Conservation (phyloP, 1,284 basidiomycete species). For the Heterobasidion annosum region DNA sequence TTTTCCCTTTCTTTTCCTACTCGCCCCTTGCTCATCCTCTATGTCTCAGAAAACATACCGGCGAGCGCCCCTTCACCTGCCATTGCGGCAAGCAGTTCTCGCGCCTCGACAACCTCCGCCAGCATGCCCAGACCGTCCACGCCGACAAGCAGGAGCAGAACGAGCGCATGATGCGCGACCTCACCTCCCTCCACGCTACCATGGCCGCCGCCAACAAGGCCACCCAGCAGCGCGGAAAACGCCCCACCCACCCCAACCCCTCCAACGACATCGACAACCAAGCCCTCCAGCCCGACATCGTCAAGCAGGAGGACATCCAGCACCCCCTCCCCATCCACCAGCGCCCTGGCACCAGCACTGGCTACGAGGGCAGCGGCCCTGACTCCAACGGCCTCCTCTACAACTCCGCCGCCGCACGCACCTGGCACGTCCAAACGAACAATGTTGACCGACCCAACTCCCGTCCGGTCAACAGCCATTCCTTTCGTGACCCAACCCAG, state of each 20-base stretch:
- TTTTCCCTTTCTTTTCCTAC: slow-evolving; percentile 5
- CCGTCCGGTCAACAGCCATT: slow-evolving; percentile 29
- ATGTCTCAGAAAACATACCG: slow-evolving; percentile 82
- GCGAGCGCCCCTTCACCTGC: slow-evolving; percentile 91
- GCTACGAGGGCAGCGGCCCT: slow-evolving; percentile 45
- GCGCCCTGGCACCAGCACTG: slow-evolving; percentile 58
- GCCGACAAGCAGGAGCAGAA: slow-evolving; percentile 85
- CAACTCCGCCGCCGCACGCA: slow-evolving; percentile 13
- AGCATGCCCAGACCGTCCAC: slow-evolving; percentile 95
- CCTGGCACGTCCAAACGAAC: slow-evolving; percentile 27
- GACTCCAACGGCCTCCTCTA: slow-evolving; percentile 32
- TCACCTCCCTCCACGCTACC: slow-evolving; percentile 78
- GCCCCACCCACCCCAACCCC: slow-evolving; percentile 16
- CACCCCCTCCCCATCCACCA: slow-evolving; percentile 27
- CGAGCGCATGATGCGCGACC: slow-evolving; percentile 86
- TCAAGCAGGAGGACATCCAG: slow-evolving; percentile 47
- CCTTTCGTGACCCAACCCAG: slow-evolving; percentile 60
- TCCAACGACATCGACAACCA: slow-evolving; percentile 20
- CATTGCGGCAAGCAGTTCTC: slow-evolving; percentile 96
- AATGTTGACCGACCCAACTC: slow-evolving; percentile 26
- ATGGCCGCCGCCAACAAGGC: slow-evolving; percentile 70
- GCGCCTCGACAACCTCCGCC: slow-evolving; percentile 91
- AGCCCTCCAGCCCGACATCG: slow-evolving; percentile 13
- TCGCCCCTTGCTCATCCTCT: neutral
- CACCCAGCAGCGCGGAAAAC: slow-evolving; percentile 32